Evolutionary conservation across 805 yeast species (phyloP), one percentile per base, ranked within the genome.

Genomic region (Monosporozyma unispora): DNA sequence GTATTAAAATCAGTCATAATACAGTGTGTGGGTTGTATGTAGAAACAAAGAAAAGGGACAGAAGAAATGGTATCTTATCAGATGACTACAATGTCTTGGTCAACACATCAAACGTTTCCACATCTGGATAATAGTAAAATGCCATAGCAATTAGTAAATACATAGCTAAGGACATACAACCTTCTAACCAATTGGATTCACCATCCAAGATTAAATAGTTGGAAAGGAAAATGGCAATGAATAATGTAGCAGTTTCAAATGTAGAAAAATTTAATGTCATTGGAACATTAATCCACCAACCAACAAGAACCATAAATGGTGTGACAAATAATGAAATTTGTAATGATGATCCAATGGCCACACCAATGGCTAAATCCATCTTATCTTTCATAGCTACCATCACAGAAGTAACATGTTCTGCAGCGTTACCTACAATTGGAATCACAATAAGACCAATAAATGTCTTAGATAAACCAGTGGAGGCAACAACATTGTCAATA

Each of bases 401-500:
- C 35, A 93, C 84, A 3, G 98, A 96, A 18, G 99, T 93, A 47
- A 88, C 98, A 68, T 93, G 99, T 68, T 93, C 99, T 11, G 98
- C 98, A 2, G 99, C 99, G 61, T 93, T 93, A 50, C 98, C 99
- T 25, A 93, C 98, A 54, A 93, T 91, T 39, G 99, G 99, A 54
- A 93, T 84, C 44, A 93, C 80, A 57, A 93, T 84, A 57, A 93
- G 74, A 65, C 98, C 98, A 60, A 93, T 88, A 60, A 93, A 93
- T 0, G 98, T 89, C 76, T 91, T 90, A 42, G 96, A 86, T 48
- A 93, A 74, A 3, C 96, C 96, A 2, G 95, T 80, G 28, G 80
- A 70, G 51, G 73, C 86, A 35, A 93, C 98, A 54, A 91, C 80
- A 50, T 79, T 84, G 69, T 93, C 98, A 60, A 93, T 93, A 21